phyloP scores from a whole-genome alignment of 2,329 filamentous ascomycete genomes.

The Beauveria scarabaeidicola region DNA sequence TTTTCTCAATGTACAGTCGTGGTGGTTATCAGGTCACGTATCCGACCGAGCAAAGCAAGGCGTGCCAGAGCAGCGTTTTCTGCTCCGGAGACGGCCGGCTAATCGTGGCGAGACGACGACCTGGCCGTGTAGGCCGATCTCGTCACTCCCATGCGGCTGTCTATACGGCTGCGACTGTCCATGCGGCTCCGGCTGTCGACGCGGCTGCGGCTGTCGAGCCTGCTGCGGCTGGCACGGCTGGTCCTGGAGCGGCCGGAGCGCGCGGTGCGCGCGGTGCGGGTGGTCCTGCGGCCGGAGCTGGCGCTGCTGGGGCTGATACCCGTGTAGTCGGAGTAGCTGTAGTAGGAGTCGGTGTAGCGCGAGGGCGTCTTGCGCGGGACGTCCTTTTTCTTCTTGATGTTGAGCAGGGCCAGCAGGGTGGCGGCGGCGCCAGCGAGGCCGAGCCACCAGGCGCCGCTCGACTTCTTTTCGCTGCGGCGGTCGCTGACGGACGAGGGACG shows the following conservation, averaged over 20 bases:
- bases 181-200: slow-evolving; percentile 3
- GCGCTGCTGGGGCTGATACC: slow-evolving; percentile 37
- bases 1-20: background rate
- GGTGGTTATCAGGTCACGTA: background rate
- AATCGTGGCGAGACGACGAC: slow-evolving; percentile 13
- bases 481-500: slow-evolving; percentile 29
- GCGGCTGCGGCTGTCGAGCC: slow-evolving; percentile 2
- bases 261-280: slow-evolving; percentile 17
- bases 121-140: slow-evolving; percentile 25
- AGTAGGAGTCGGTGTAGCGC: slow-evolving; percentile 45
- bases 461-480: slow-evolving; percentile 37
- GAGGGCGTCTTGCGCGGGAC: slow-evolving; percentile 27
- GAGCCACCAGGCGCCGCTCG: slow-evolving; percentile 42
- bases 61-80: no score
- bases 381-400: slow-evolving; percentile 41
- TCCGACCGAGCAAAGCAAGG: no score
- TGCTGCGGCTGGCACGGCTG: slow-evolving; percentile 19
- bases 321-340: slow-evolving; percentile 41
- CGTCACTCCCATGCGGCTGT: background rate
- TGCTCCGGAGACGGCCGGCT: background rate
- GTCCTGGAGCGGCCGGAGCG: slow-evolving; percentile 14
- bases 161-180: background rate
- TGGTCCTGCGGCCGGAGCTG: slow-evolving; percentile 37
- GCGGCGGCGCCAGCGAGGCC: slow-evolving; percentile 42
- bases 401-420: slow-evolving; percentile 46